phyloP scores from a whole-genome alignment of 2,329 filamentous ascomycete genomes.

The Cercospora canescens region DNA sequence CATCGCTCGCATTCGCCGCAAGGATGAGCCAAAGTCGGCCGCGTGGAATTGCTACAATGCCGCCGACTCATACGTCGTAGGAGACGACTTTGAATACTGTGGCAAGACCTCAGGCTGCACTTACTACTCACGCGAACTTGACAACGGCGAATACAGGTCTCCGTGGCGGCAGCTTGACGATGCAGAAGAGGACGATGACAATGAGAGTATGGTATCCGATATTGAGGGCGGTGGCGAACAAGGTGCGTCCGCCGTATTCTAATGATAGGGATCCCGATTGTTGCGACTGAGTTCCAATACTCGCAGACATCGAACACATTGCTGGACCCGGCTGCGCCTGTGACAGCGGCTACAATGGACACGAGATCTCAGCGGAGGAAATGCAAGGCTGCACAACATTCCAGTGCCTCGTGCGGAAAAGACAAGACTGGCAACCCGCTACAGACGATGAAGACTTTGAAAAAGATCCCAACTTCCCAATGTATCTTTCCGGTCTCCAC shows the following conservation, averaged over 20 bases:
- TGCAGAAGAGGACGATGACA: neutral
- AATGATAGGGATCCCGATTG: no score
- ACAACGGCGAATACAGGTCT: neutral
- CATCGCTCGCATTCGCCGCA: slow-evolving; percentile 10
- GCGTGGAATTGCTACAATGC: slow-evolving; percentile 7
- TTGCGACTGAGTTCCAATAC: neutral
- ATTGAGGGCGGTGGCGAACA: no score
- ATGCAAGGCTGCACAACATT: slow-evolving; percentile 10
- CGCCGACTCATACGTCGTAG: neutral
- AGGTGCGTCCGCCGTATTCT: no score
- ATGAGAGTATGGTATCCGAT: neutral
- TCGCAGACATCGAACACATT: slow-evolving; percentile 15
- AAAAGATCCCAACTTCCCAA: neutral
- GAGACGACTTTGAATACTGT: neutral
- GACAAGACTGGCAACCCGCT: neutral
- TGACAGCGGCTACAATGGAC: slow-evolving; percentile 15
- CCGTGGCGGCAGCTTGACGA: neutral
- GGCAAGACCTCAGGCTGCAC: slow-evolving; percentile 4
- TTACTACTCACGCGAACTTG: neutral
- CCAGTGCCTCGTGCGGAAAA: slow-evolving; percentile 17
- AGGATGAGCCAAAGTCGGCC: slow-evolving; percentile 2
- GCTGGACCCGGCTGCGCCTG: slow-evolving; percentile 11
- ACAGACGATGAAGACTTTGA: slow-evolving; percentile 16
- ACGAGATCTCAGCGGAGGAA: no score
- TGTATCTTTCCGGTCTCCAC: slow-evolving; percentile 11